Conservation (phyloP, 1,284 basidiomycete species). For the Abortiporus biennis region DNA sequence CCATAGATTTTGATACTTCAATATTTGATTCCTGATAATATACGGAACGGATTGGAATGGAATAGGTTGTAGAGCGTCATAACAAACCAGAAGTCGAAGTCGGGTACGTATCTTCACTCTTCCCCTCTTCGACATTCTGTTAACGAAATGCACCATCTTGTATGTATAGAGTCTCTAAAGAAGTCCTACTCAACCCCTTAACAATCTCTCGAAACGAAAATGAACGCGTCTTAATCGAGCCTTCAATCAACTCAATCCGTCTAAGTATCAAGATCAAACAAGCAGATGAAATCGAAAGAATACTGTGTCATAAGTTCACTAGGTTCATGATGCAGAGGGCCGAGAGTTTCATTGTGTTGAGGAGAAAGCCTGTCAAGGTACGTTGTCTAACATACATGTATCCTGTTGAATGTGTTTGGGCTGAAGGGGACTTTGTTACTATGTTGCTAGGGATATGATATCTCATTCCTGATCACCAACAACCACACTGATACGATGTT, state of each 20-base stretch:
- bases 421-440: background rate
- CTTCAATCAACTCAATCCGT: slow-evolving; percentile 94
- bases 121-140: background rate
- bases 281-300: slow-evolving; percentile 97
- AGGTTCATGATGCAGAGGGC: slow-evolving; percentile 99
- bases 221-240: slow-evolving; percentile 95
- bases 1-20: slow-evolving; percentile 9
- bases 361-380: slow-evolving; percentile 89
- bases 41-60: too few relatives aligned
- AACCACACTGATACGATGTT: slow-evolving; percentile 96
- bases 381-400: slow-evolving; percentile 21
- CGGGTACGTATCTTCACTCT: slow-evolving; percentile 40
- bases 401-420: background rate
- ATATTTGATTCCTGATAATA: background rate
- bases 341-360: slow-evolving; percentile 93
- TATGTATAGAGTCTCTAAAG: slow-evolving; percentile 71
- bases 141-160: background rate
- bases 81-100: slow-evolving; percentile 95
- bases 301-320: slow-evolving; percentile 98
- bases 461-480: slow-evolving; percentile 98
- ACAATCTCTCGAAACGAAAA: slow-evolving; percentile 95
- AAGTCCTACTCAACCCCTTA: slow-evolving; percentile 90
- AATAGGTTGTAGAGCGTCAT: slow-evolving; percentile 89
- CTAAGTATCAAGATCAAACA: slow-evolving; percentile 98
- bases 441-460: slow-evolving; percentile 81